Evolutionary conservation across 345 rosid species (phyloP), one percentile per base, ranked within the genome.

Genomic region (Melaleuca quinquenervia): DNA sequence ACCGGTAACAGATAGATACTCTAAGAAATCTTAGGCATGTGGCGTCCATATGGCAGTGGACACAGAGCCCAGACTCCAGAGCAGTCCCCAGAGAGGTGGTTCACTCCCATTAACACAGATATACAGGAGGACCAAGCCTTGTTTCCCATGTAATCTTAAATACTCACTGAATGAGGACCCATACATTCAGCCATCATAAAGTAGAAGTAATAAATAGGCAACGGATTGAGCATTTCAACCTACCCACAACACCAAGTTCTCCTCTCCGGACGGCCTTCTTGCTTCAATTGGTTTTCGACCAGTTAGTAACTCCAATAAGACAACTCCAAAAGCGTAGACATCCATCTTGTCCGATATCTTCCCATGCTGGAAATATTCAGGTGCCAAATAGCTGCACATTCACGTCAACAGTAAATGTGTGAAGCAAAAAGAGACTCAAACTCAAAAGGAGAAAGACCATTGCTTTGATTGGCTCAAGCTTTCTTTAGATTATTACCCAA

Each of bases 281-380:
- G 93, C 92, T 91, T 97, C 99, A 86, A 95, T 95, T 49, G 99
- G 99, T 86, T 96, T 96, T 84, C 98, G 93, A 55, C 98, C 98
- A 0, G 98, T 94, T 82, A 97, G 85, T 85, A 97, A 88, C 90
- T 97, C 99, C 91, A 97, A 88, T 50, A 97, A 91, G 86, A 97
- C 97, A 16, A 97, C 99, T 62, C 99, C 99, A 75, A 93, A 97
- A 76, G 98, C 99, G 89, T 95, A 97, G 86, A 97, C 98, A 91
- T 97, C 98, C 1, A 98, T 97, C 91, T 95, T 97, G 88, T 94
- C 94, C 0, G 98, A 97, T 86, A 97, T 94, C 91, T 96, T 96
- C 44, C 99, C 99, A 62, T 97, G 98, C 91, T 97, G 99, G 89
- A 97, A 97, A 88, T 97, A 97, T 91, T 97, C 98, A 6, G 99